phyloP scores from a whole-genome alignment of 2,329 filamentous ascomycete species.

The Verticillium nubilum region DNA sequence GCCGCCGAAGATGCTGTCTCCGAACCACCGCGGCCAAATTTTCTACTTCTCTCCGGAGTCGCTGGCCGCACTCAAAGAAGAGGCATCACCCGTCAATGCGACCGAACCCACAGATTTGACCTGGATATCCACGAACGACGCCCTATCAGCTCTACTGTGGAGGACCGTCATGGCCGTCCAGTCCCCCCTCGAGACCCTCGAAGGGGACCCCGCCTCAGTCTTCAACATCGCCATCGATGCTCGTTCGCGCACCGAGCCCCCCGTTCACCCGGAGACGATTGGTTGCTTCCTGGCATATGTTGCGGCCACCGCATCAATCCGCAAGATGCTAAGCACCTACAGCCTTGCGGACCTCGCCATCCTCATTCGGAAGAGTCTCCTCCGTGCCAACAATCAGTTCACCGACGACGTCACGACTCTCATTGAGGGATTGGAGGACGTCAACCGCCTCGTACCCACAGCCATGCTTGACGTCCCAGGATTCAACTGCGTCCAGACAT shows the following conservation, averaged over 20 bases:
- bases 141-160: constrained; percentile 8
- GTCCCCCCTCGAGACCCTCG: not conserved
- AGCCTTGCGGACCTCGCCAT: constrained; percentile 26
- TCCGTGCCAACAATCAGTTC: constrained; percentile 22
- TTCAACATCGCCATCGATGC: constrained; percentile 32
- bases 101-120: constrained; percentile 15
- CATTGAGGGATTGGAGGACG: constrained; percentile 23
- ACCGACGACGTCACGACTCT: constrained; percentile 22
- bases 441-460: constrained; percentile 22
- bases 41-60: constrained; percentile 25
- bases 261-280: constrained; percentile 26
- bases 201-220: constrained; percentile 23
- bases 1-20: constrained; percentile 25
- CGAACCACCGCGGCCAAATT: constrained; percentile 23
- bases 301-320: constrained; percentile 18
- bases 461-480: constrained; percentile 29
- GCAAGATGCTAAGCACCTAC: constrained; percentile 20
- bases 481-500: constrained; percentile 24
- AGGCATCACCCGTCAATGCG: constrained; percentile 22
- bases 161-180: constrained; percentile 10
- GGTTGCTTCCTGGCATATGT: constrained; percentile 33
- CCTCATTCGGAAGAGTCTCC: constrained; percentile 25
- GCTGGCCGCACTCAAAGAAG: constrained; percentile 20
- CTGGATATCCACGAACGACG: constrained; percentile 22
- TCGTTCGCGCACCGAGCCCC: constrained; percentile 25